A percentile compares a stretch with the other conserved stretches of the same genome.
Conservation (phyloP, 2,329 filamentous ascomycete species). For the Fusarium buxicola region DNA sequence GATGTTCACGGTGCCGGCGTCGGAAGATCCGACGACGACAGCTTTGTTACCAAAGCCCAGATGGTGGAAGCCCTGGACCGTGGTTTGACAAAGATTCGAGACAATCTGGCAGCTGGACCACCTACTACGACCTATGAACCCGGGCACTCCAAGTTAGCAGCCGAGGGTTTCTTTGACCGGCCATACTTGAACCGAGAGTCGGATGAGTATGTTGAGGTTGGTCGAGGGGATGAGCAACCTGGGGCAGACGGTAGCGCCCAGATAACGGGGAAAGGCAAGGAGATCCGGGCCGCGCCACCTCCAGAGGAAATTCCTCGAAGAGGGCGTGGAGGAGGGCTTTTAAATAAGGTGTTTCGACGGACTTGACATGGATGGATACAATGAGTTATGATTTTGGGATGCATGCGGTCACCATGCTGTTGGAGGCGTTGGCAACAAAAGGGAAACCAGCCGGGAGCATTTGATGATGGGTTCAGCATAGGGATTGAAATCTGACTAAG, state of each 20-base stretch:
- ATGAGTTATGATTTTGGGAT: conserved; percentile 13
- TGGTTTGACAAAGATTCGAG: conserved; percentile 59
- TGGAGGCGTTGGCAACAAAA: conserved; percentile 10
- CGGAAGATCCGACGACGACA: conserved; percentile 48
- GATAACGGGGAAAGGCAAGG: conserved; percentile 36
- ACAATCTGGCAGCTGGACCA: conserved; percentile 30
- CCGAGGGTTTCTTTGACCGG: conserved; percentile 47
- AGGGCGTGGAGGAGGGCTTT: conserved; percentile 48
- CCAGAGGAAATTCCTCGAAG: conserved; percentile 40
- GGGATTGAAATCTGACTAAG: background rate
- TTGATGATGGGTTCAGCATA: background rate
- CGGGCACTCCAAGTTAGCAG: conserved; percentile 48
- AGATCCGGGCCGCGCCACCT: conserved; percentile 27
- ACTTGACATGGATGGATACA: conserved; percentile 21
- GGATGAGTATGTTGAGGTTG: conserved; percentile 53
- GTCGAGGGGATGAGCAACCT: conserved; percentile 41
- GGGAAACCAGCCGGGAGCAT: background rate
- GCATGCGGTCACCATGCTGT: conserved; percentile 1
- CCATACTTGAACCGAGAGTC: conserved; percentile 42
- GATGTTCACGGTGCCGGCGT: conserved; percentile 48
- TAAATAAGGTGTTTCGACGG: conserved; percentile 53
- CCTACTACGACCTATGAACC: conserved; percentile 40
- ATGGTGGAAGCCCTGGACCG: conserved; percentile 62
- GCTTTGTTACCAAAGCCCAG: conserved; percentile 59
- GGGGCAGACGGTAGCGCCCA: conserved; percentile 33